phyloP scores from a whole-genome alignment of 164 flowering plant species.

The Chimonanthus praecox region DNA sequence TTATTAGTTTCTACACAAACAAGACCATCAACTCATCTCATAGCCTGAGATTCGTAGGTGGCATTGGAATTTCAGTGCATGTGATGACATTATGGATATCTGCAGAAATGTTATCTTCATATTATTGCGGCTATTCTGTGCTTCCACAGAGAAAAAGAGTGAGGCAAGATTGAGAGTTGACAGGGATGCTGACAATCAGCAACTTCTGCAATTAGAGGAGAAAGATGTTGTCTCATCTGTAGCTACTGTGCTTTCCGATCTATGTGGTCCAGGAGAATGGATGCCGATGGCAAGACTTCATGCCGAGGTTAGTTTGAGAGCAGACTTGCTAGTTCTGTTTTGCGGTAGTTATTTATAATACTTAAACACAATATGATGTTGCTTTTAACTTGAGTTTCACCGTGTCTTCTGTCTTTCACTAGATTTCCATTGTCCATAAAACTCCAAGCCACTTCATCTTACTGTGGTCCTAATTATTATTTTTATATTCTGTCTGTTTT shows the following conservation, averaged over 20 bases:
- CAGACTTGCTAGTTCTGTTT: neutral
- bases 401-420: too few relatives aligned
- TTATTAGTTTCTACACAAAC: too few relatives aligned
- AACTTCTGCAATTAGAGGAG: constrained; percentile 81
- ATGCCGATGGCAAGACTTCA: constrained; percentile 97
- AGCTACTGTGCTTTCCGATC: constrained; percentile 89
- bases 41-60: too few relatives aligned
- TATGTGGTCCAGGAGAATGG: constrained; percentile 98
- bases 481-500: too few relatives aligned
- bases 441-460: too few relatives aligned
- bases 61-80: too few relatives aligned
- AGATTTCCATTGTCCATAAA: too few relatives aligned
- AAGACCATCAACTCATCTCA: too few relatives aligned
- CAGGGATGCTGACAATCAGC: constrained; percentile 78
- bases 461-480: too few relatives aligned
- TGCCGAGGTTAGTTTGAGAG: constrained; percentile 50
- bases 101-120: neutral
- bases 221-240: constrained; percentile 95
- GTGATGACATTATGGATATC: too few relatives aligned
- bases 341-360: neutral
- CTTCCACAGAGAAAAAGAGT: constrained; percentile 63
- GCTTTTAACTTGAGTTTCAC: too few relatives aligned
- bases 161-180: constrained; percentile 70
- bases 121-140: neutral
- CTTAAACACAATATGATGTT: too few relatives aligned